Evolutionary conservation across 331 rosid species (phyloP), one percentile per base, ranked within the genome.

Genomic region (Dryas integrifolia): DNA sequence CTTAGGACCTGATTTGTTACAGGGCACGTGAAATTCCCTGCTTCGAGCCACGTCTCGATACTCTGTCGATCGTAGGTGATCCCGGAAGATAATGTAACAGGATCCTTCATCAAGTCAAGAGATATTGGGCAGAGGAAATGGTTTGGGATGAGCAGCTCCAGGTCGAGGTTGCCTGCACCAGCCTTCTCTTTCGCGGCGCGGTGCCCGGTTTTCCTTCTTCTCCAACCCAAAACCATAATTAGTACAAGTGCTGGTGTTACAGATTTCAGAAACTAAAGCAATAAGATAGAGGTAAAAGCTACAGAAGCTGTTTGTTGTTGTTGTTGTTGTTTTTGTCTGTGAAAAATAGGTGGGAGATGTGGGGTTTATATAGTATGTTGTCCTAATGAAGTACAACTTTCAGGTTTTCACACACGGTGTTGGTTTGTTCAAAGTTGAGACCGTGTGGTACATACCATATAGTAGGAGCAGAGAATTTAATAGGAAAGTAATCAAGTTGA

Each of bases 71-170:
- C 97, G 14, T 86, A 88, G 8, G 95, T 91, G 5, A 88, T 86
- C 16, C 97, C 97, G 0, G 97, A 82, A 5, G 90, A 86, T 38
- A 91, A 79, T 75, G 97, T 88, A 24, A 91, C 92, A 9, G 95
- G 97, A 77, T 91, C 97, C 39, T 85, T 86, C 97, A 91, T 91
- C 72, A 88, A 51, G 44, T 91, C 97, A 1, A 88, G 84, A 0
- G 95, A 82, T 18, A 91, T 77, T 6, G 97, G 97, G 65, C 97
- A 91, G 11, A 51, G 69, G 67, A 85, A 91, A 39, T 87, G 84
- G 80, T 77, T 85, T 1, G 97, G 96, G 55, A 84, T 68, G 76
- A 77, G 84, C 7, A 84, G 26, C 56, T 87, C 92, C 70, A 69
- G 7, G 2, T 58, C 80, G 5, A 69, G 72, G 62, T 72, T 78